phyloP scores from a whole-genome alignment of 768 basidiomycete species.

The Lepiota venenata region DNA sequence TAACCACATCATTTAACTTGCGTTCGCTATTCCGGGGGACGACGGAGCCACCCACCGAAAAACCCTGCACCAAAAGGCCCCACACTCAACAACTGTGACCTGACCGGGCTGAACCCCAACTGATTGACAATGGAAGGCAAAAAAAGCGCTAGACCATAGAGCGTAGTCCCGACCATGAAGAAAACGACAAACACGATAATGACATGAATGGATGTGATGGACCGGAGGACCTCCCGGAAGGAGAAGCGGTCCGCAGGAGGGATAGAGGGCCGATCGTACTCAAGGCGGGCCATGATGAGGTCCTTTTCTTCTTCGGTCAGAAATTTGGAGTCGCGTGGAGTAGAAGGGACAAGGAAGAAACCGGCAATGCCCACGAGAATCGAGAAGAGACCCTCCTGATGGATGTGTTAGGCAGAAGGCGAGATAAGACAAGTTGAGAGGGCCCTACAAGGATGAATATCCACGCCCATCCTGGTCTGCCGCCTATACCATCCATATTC shows the following conservation, averaged over 20 bases:
- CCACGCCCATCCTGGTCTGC: constrained; percentile 52
- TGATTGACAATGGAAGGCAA: constrained; percentile 35
- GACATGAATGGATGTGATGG: constrained; percentile 31
- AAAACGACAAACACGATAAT: constrained; percentile 29
- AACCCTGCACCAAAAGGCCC: constrained; percentile 35
- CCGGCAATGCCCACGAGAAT: constrained; percentile 40
- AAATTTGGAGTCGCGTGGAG: constrained; percentile 26
- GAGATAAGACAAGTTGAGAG: background rate
- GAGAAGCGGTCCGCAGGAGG: constrained; percentile 26
- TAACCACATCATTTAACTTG: background rate
- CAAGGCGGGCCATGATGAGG: constrained; percentile 29
- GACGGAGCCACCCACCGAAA: constrained; percentile 25
- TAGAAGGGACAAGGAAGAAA: constrained; percentile 35
- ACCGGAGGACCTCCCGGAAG: constrained; percentile 26
- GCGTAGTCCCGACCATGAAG: constrained; percentile 31
- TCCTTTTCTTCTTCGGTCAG: constrained; percentile 30
- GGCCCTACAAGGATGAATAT: constrained; percentile 27
- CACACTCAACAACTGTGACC: constrained; percentile 33
- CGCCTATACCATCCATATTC: constrained; percentile 50
- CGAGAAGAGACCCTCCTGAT: constrained; percentile 46
- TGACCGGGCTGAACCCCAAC: constrained; percentile 27
- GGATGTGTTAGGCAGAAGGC: background rate
- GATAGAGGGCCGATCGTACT: constrained; percentile 30
- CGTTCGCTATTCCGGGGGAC: too few relatives aligned
- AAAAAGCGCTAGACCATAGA: constrained; percentile 34